Evolutionary conservation across 495 filamentous ascomycete species (phyloP).

Genomic region (Xylaria grammica): DNA sequence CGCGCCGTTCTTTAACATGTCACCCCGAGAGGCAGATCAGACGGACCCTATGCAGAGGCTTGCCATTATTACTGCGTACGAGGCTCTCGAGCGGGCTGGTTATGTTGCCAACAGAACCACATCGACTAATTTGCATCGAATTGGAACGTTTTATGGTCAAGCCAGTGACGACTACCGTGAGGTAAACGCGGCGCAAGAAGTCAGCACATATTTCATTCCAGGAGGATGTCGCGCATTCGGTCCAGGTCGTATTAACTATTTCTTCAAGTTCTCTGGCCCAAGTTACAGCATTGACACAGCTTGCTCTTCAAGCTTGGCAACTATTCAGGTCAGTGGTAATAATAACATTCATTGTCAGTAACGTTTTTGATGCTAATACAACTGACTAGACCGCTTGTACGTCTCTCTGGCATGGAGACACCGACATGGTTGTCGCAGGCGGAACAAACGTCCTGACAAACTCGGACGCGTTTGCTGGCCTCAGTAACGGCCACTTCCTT

Average conservation of each 20-base stretch:
- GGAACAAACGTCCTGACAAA: slow-evolving; percentile 43
- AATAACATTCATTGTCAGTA: too few relatives aligned
- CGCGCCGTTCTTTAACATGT: slow-evolving; percentile 83
- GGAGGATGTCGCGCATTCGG: slow-evolving; percentile 75
- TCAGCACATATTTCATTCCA: slow-evolving; percentile 83
- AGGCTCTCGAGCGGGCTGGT: slow-evolving; percentile 83
- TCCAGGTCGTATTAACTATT: slow-evolving; percentile 52
- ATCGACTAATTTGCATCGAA: slow-evolving; percentile 59
- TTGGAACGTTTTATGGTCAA: slow-evolving; percentile 85
- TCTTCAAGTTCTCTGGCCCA: slow-evolving; percentile 50
- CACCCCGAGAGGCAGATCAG: slow-evolving; percentile 78
- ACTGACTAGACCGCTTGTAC: slow-evolving; percentile 53
- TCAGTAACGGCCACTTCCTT: slow-evolving; percentile 47
- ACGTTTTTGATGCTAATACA: too few relatives aligned
- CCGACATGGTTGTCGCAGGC: slow-evolving; percentile 65
- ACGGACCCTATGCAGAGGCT: slow-evolving; percentile 81
- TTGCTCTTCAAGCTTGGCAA: slow-evolving; percentile 50
- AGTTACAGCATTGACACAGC: slow-evolving; percentile 51
- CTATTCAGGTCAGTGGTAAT: slow-evolving; percentile 47
- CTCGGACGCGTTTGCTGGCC: slow-evolving; percentile 38
- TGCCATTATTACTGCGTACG: slow-evolving; percentile 76
- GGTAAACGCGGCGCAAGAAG: slow-evolving; percentile 71
- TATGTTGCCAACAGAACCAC: slow-evolving; percentile 75
- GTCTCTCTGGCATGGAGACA: slow-evolving; percentile 70
- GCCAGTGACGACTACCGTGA: slow-evolving; percentile 83